Conservation (phyloP, 225 moss, liverwort and hornwort genomes). For the Anthoceros angustus region DNA sequence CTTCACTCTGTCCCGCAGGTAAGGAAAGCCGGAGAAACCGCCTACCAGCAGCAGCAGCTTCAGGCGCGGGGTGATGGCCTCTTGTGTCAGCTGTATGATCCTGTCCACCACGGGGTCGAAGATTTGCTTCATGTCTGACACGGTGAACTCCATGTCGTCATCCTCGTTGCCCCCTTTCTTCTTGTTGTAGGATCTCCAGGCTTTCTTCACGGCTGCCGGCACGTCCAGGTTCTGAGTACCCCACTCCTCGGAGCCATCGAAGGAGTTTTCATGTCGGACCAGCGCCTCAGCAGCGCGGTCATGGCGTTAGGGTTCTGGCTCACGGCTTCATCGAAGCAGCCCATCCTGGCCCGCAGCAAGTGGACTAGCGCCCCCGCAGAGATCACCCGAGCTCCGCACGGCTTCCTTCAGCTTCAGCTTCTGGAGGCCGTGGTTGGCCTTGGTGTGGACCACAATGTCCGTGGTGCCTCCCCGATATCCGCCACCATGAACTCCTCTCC, state of each 20-base stretch:
- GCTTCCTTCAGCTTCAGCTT: too few species aligned
- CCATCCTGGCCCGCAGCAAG: background rate
- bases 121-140: too few species aligned
- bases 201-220: background rate
- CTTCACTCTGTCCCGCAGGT: background rate
- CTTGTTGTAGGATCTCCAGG: conserved; percentile 13
- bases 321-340: background rate
- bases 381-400: too few species aligned
- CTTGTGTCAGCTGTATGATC: background rate
- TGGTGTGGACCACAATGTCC: too few species aligned
- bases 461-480: too few species aligned
- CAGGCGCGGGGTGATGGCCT: background rate
- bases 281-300: background rate
- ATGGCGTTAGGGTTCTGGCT: too few species aligned
- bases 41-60: conserved; percentile 3
- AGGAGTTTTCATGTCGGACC: background rate
- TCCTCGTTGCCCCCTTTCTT: background rate
- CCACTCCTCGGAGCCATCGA: too few species aligned
- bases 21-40: background rate
- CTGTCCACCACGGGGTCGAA: background rate
- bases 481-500: too few species aligned
- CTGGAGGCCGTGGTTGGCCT: too few species aligned
- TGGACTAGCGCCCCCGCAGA: too few species aligned
- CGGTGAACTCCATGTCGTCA: too few species aligned
- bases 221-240: too few species aligned